Percentiles rank a stretch among this genome's conserved stretches.
Conservation (phyloP, 2,329 filamentous ascomycete genomes). For the Knufia petricola region DNA sequence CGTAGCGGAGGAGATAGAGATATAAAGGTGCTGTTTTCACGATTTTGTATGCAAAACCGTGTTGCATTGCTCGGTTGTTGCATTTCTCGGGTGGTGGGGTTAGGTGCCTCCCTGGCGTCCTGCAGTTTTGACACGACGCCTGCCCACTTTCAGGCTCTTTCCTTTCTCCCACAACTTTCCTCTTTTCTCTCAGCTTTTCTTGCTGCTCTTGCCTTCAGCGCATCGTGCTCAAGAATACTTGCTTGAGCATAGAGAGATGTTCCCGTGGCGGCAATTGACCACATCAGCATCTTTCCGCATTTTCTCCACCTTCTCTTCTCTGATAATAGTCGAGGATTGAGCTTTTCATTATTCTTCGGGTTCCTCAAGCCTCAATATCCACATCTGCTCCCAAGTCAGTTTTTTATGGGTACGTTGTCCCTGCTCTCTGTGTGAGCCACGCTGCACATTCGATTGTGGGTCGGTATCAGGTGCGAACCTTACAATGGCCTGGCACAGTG, state of each 20-base stretch:
- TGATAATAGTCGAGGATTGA: not conserved
- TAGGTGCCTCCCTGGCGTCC: not conserved
- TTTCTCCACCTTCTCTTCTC: not conserved
- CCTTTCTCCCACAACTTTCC: not conserved
- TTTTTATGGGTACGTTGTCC: constrained; percentile 10
- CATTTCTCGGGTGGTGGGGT: no score
- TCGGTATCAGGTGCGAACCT: constrained; percentile 1
- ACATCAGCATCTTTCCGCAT: not conserved
- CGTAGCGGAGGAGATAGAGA: no score
- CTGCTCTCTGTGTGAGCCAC: constrained; percentile 8
- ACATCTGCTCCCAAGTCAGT: constrained; percentile 1
- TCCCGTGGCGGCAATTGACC: not conserved
- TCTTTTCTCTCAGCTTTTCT: not conserved
- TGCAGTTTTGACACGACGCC: not conserved
- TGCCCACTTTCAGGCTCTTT: constrained; percentile 6
- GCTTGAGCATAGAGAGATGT: not conserved
- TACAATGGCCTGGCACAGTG: not conserved
- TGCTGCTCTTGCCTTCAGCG: not conserved
- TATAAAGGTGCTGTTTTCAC: no score
- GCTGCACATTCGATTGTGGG: constrained; percentile 10
- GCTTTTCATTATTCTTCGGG: not conserved
- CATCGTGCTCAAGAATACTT: not conserved
- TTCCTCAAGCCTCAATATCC: constrained; percentile 5
- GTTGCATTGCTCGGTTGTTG: no score
- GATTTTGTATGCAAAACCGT: no score